Percentiles rank a stretch among this genome's conserved stretches.
These are phyloP conservation scores for Krasilnikovozyma curviuscula DNA, from an alignment of 768 basidiomycete species.

Conservation along the genomic window DNA sequence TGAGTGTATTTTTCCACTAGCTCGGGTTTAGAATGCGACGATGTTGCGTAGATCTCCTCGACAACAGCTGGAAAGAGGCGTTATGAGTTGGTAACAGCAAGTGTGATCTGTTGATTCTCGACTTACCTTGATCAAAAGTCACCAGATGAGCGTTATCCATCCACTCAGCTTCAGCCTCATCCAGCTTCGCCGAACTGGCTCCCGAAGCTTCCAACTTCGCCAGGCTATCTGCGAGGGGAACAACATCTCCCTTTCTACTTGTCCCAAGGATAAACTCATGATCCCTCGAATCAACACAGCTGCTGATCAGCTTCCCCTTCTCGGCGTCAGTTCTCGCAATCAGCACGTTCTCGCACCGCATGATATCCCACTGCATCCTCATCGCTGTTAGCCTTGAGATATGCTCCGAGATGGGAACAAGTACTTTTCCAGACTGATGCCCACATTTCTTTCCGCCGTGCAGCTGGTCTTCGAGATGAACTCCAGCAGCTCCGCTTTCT, in stretches of 20 bases:
- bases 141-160: constrained; percentile 44
- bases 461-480: constrained; percentile 85
- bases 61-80: neutral
- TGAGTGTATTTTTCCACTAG: neutral
- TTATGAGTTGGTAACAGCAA: neutral
- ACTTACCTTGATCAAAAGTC: constrained; percentile 66
- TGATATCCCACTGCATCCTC: constrained; percentile 75
- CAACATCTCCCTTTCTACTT: constrained; percentile 5
- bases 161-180: constrained; percentile 59
- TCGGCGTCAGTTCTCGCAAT: constrained; percentile 88
- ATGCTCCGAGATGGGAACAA: constrained; percentile 77
- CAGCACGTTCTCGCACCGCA: constrained; percentile 43
- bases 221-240: neutral
- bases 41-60: neutral
- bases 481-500: constrained; percentile 76
- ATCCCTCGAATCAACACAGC: constrained; percentile 61
- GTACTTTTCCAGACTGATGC: constrained; percentile 46
- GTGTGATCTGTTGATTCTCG: neutral
- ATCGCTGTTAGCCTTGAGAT: constrained; percentile 64
- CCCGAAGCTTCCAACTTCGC: neutral
- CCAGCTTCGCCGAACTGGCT: constrained; percentile 39
- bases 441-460: constrained; percentile 68
- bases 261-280: constrained; percentile 37
- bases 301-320: constrained; percentile 62
- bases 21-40: constrained; percentile 8